A percentile compares a stretch with the other conserved stretches of the same genome.
phyloP scores from a whole-genome alignment of 1,284 basidiomycete species.

The Cystobasidium pallidum region DNA sequence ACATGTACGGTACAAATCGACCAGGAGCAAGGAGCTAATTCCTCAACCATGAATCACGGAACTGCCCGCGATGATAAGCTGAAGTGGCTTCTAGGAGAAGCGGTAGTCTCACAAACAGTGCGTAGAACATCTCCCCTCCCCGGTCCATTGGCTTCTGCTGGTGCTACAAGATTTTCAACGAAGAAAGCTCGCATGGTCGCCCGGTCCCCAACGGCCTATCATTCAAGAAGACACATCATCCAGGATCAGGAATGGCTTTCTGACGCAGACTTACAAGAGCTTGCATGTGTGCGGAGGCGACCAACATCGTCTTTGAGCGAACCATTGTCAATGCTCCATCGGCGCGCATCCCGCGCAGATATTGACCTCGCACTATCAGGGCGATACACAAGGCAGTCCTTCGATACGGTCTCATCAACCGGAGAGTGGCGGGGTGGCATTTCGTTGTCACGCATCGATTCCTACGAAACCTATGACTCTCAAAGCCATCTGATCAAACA shows the following conservation, averaged over 20 bases:
- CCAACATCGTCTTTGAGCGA: not conserved
- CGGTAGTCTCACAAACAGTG: slow-evolving; percentile 11
- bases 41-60: not conserved
- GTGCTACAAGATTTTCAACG: not conserved
- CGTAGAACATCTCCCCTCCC: slow-evolving; percentile 3
- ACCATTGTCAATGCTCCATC: slow-evolving; percentile 10
- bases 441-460: slow-evolving; percentile 7
- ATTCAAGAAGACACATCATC: not conserved
- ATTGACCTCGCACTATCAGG: not conserved
- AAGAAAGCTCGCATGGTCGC: not conserved
- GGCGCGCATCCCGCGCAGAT: slow-evolving; percentile 25
- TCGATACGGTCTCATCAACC: not conserved
- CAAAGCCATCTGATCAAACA: slow-evolving; percentile 1
- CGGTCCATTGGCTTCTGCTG: not conserved
- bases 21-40: not conserved
- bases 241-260: slow-evolving; percentile 1
- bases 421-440: slow-evolving; percentile 20
- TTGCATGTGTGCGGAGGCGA: not conserved
- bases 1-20: not conserved
- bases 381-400: not conserved
- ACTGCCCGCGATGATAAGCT: slow-evolving; percentile 28
- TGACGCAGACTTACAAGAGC: slow-evolving; percentile 10
- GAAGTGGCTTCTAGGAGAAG: slow-evolving; percentile 34
- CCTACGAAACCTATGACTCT: slow-evolving; percentile 24
- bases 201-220: not conserved